phyloP scores from a whole-genome alignment of 495 filamentous ascomycete species.

The Amorphotheca resinae region DNA sequence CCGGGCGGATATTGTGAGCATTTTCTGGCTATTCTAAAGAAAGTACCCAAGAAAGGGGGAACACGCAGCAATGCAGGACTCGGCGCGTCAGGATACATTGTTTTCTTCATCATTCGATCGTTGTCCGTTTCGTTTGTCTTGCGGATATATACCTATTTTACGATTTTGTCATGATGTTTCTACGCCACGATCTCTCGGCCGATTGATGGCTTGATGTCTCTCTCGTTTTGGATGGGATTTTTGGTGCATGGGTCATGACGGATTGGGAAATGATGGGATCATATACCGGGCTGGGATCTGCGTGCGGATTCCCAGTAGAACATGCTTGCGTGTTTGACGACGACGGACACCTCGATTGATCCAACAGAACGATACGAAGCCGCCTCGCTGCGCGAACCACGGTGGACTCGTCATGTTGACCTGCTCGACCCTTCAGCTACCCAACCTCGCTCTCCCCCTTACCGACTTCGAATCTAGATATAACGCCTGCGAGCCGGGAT shows the following conservation, averaged over 20 bases:
- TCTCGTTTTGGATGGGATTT: constrained; percentile 12
- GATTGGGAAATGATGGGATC: constrained; percentile 9
- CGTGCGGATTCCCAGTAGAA: constrained; percentile 15
- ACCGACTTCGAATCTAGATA: constrained; percentile 12
- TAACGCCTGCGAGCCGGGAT: constrained; percentile 14
- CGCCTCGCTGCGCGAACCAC: constrained; percentile 12
- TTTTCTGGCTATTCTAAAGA: constrained; percentile 17
- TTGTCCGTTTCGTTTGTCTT: constrained; percentile 18
- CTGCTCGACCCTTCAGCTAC: constrained; percentile 7
- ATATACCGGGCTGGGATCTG: constrained; percentile 20
- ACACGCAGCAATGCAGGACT: constrained; percentile 25
- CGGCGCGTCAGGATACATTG: constrained; percentile 18
- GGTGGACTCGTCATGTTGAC: constrained; percentile 14
- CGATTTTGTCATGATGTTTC: constrained; percentile 10
- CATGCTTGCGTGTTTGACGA: constrained; percentile 19
- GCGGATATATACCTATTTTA: constrained; percentile 13
- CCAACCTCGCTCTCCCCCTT: not conserved
- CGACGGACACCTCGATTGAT: constrained; percentile 6
- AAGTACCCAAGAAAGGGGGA: constrained; percentile 18
- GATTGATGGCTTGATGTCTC: constrained; percentile 21
- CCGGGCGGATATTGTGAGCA: constrained; percentile 17
- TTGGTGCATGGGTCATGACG: constrained; percentile 1
- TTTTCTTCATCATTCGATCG: constrained; percentile 16
- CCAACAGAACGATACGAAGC: constrained; percentile 11
- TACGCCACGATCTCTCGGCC: constrained; percentile 6